These are phyloP conservation scores for Leccinum subfulvum DNA, from an alignment of 1,284 basidiomycete genomes.

Conservation along the genomic window DNA sequence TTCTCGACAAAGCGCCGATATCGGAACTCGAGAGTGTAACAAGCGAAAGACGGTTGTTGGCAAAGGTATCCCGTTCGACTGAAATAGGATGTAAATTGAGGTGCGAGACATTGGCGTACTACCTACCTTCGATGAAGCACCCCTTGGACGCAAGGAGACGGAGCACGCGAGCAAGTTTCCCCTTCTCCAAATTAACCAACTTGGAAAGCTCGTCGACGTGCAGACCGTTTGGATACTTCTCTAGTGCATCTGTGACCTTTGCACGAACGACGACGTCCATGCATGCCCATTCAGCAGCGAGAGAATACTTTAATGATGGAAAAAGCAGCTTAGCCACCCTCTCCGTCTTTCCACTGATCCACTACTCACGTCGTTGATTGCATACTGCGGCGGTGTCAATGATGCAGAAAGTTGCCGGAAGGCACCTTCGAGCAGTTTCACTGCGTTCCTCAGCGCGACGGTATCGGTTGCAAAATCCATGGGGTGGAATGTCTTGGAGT, in stretches of 20 bases:
- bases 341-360: background rate
- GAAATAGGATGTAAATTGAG: background rate
- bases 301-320: constrained; percentile 15
- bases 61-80: constrained; percentile 27
- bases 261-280: constrained; percentile 21
- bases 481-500: constrained; percentile 24
- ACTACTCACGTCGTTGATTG: constrained; percentile 10
- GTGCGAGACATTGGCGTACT: background rate
- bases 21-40: constrained; percentile 18
- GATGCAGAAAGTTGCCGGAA: constrained; percentile 30
- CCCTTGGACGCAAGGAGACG: constrained; percentile 35
- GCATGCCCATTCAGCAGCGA: constrained; percentile 31
- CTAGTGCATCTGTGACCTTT: constrained; percentile 26
- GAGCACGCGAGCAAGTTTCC: constrained; percentile 32
- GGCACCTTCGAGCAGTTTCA: constrained; percentile 30
- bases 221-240: constrained; percentile 27
- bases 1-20: constrained; percentile 7
- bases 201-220: constrained; percentile 25
- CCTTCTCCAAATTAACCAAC: constrained; percentile 25
- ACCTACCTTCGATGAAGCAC: constrained; percentile 32
- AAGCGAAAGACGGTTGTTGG: constrained; percentile 33
- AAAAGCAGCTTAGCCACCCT: background rate
- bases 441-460: constrained; percentile 24
- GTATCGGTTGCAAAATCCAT: constrained; percentile 24
- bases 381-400: constrained; percentile 32